phyloP scores from a whole-genome alignment of 352 stramenopile genomes.

The Lagenidium giganteum region DNA sequence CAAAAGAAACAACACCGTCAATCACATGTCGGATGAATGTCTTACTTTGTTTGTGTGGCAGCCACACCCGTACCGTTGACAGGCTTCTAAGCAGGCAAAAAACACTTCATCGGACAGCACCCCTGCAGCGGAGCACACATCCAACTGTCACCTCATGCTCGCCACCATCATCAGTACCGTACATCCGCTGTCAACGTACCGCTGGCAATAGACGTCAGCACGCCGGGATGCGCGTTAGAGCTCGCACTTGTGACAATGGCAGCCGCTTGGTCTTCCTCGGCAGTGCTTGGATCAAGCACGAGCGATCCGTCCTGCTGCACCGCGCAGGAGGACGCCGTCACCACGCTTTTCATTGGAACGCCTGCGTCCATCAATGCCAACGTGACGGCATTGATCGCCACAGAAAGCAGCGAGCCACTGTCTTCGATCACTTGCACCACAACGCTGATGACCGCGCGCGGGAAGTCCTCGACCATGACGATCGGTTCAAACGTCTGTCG shows the following conservation, averaged over 20 bases:
- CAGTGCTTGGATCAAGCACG: conserved; percentile 58
- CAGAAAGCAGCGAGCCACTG: conserved; percentile 74
- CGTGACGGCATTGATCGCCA: conserved; percentile 75
- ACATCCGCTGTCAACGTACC: conserved; percentile 19
- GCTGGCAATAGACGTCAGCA: conserved; percentile 73
- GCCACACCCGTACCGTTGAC: conserved; percentile 37
- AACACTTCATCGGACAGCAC: conserved; percentile 77
- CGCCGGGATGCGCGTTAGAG: conserved; percentile 57
- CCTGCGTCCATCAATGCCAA: conserved; percentile 76
- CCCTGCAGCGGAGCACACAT: conserved; percentile 20
- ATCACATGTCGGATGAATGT: neutral
- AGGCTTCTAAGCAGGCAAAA: conserved; percentile 79
- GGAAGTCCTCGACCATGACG: conserved; percentile 62
- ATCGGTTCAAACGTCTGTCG: conserved; percentile 70
- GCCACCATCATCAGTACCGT: neutral
- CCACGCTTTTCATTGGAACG: conserved; percentile 67
- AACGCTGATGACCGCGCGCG: conserved; percentile 81
- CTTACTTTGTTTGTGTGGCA: neutral
- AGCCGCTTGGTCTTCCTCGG: conserved; percentile 67
- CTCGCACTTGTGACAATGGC: conserved; percentile 62
- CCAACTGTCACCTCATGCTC: too few species aligned
- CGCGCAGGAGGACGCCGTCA: conserved; percentile 65
- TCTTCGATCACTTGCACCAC: conserved; percentile 84
- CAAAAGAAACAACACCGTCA: neutral
- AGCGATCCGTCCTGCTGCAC: conserved; percentile 58